A percentile compares a stretch with the other conserved stretches of the same genome.
These are phyloP conservation scores for Wallacemonas sp. DNA, from an alignment of 208 protist species.

Conservation along the genomic window DNA sequence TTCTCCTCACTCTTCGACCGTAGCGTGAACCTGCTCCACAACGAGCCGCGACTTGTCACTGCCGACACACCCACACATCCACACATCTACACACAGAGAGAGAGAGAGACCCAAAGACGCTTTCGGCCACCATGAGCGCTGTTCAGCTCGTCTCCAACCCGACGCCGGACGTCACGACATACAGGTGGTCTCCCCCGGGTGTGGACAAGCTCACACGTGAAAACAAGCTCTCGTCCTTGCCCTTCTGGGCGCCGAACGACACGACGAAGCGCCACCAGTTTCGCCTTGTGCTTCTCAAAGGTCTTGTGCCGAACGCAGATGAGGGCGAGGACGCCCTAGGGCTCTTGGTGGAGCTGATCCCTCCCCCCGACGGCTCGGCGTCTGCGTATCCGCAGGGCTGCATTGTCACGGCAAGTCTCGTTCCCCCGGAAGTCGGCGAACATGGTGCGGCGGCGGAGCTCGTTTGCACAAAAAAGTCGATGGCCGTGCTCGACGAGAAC, in stretches of 20 bases:
- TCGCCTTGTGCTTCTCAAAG: conserved; percentile 59
- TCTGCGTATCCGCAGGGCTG: conserved; percentile 45
- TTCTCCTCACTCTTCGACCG: no score
- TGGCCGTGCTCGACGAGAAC: conserved; percentile 23
- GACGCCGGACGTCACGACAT: conserved; percentile 35
- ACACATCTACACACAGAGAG: background rate
- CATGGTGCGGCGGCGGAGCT: background rate
- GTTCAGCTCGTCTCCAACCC: conserved; percentile 64
- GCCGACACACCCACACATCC: background rate
- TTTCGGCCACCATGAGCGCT: conserved; percentile 23
- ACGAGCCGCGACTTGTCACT: no score
- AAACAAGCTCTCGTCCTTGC: conserved; percentile 81
- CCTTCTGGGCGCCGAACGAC: conserved; percentile 75
- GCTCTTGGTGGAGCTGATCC: conserved; percentile 70
- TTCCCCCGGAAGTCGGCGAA: conserved; percentile 9
- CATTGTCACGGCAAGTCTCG: conserved; percentile 41
- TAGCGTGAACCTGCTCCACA: no score
- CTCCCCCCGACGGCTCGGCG: conserved; percentile 32
- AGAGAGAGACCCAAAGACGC: background rate
- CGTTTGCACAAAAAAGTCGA: conserved; percentile 11
- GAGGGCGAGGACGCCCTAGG: conserved; percentile 39
- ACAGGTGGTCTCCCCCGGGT: conserved; percentile 40
- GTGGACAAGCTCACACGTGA: conserved; percentile 49
- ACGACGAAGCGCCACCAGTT: conserved; percentile 64
- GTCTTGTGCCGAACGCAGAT: conserved; percentile 25